phyloP scores from a whole-genome alignment of 208 protist species.

The Trypanosoma conorhini region DNA sequence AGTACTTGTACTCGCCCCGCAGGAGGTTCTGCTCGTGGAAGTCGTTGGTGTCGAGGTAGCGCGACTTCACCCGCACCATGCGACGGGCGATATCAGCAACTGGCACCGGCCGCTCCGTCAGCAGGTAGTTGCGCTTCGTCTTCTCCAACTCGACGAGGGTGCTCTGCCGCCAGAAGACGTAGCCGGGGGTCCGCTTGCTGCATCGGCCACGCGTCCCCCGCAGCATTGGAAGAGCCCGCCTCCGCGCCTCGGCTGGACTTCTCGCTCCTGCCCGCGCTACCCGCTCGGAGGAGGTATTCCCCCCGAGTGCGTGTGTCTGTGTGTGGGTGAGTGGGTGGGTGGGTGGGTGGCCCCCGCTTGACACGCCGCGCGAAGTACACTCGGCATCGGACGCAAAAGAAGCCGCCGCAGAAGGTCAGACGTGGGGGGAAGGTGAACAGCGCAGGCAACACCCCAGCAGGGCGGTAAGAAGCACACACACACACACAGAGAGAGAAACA shows the following conservation, averaged over 20 bases:
- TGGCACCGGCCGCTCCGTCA: slow-evolving; percentile 68
- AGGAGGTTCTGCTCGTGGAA: slow-evolving; percentile 83
- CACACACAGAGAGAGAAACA: not conserved
- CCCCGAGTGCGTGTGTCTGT: no score
- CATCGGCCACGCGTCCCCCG: slow-evolving; percentile 10
- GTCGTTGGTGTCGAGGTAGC: slow-evolving; percentile 76
- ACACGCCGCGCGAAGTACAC: no score
- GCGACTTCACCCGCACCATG: slow-evolving; percentile 78
- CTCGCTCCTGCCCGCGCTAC: not conserved
- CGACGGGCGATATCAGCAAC: slow-evolving; percentile 82
- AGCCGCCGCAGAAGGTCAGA: slow-evolving; percentile 3
- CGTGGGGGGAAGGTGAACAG: not conserved
- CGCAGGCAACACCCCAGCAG: not conserved
- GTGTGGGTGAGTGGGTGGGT: no score
- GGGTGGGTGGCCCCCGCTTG: no score
- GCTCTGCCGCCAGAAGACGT: slow-evolving; percentile 90
- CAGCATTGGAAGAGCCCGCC: slow-evolving; percentile 35
- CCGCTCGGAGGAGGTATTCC: not conserved
- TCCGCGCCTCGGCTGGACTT: not conserved
- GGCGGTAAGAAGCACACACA: slow-evolving; percentile 1
- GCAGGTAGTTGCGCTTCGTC: slow-evolving; percentile 76
- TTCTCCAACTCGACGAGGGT: slow-evolving; percentile 77
- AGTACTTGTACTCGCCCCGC: slow-evolving; percentile 94
- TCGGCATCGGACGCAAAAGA: no score
- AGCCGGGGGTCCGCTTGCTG: slow-evolving; percentile 81